Evolutionary conservation across 257 asterid species (phyloP).

Genomic region (Lithospermum erythrorhizon): DNA sequence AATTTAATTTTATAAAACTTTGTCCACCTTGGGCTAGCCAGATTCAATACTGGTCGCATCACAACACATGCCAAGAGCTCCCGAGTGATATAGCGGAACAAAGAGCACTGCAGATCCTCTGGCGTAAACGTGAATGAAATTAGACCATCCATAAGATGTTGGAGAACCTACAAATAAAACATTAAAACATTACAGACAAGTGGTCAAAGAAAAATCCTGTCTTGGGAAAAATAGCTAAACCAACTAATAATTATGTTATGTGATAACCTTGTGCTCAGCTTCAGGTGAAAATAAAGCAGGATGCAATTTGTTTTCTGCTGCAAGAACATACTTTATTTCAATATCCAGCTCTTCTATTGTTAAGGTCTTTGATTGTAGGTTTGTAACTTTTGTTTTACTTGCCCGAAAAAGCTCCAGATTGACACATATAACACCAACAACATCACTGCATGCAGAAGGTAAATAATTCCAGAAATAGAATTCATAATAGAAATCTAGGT

Average conservation of each 20-base stretch:
- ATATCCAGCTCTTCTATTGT: conserved; percentile 62
- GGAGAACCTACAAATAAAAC: conserved; percentile 72
- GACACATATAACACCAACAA: conserved; percentile 41
- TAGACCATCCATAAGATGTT: conserved; percentile 84
- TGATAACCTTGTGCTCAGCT: conserved; percentile 89
- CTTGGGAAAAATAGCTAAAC: not conserved
- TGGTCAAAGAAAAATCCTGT: not conserved
- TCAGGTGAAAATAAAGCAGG: conserved; percentile 89
- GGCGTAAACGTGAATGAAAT: conserved; percentile 62
- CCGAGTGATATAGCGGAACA: conserved; percentile 58
- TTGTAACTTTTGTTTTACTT: conserved; percentile 52
- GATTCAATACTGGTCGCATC: conserved; percentile 82
- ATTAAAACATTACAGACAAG: conserved; percentile 12
- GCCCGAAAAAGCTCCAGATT: conserved; percentile 77
- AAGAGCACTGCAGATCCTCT: conserved; percentile 76
- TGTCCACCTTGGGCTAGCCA: conserved; percentile 76
- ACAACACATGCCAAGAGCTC: conserved; percentile 95
- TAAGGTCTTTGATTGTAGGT: conserved; percentile 34
- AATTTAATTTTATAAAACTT: conserved; percentile 12
- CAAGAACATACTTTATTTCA: conserved; percentile 58
- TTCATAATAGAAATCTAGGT: conserved; percentile 11
- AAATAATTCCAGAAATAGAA: conserved; percentile 16
- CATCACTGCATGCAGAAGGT: conserved; percentile 52
- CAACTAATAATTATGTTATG: conserved; percentile 5
- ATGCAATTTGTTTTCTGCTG: conserved; percentile 79